Conservation (phyloP, 805 yeast species). For the Middelhovenomyces tepae region DNA sequence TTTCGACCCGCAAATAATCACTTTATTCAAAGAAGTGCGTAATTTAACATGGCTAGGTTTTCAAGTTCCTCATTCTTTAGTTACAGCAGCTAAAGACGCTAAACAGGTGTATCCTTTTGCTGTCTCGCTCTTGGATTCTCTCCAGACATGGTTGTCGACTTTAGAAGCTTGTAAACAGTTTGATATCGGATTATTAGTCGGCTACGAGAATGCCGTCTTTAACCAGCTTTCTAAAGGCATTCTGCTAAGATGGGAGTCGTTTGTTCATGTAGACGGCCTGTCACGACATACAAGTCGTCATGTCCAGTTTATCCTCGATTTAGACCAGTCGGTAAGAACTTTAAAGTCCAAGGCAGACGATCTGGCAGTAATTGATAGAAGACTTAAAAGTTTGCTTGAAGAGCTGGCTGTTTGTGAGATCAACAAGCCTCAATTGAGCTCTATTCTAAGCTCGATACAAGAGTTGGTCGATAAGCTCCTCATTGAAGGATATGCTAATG, state of each 20-base stretch:
- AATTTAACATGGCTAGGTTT: conserved; percentile 42
- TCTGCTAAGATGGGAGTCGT: conserved; percentile 43
- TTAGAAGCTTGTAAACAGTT: conserved; percentile 33
- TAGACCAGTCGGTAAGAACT: conserved; percentile 27
- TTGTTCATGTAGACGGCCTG: conserved; percentile 34
- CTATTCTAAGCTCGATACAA: conserved; percentile 28
- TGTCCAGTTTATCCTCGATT: conserved; percentile 23
- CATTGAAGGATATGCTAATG: conserved; percentile 31
- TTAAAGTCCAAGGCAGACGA: conserved; percentile 27
- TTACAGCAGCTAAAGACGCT: conserved; percentile 40
- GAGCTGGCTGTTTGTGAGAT: conserved; percentile 25
- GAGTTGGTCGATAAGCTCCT: conserved; percentile 27
- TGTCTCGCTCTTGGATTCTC: conserved; percentile 42
- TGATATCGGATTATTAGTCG: conserved; percentile 26
- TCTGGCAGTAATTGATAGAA: conserved; percentile 24
- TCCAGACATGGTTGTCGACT: conserved; percentile 32
- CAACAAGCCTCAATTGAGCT: conserved; percentile 13
- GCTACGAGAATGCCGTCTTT: conserved; percentile 13
- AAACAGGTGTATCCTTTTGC: conserved; percentile 51
- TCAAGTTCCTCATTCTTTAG: conserved; percentile 47
- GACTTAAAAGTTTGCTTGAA: conserved; percentile 19
- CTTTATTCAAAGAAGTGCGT: conserved; percentile 45
- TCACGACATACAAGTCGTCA: conserved; percentile 25
- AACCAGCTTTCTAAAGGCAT: conserved; percentile 28
- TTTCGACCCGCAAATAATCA: conserved; percentile 38